Conservation (phyloP, 306 rosid species). For the Arachis stenosperma region DNA sequence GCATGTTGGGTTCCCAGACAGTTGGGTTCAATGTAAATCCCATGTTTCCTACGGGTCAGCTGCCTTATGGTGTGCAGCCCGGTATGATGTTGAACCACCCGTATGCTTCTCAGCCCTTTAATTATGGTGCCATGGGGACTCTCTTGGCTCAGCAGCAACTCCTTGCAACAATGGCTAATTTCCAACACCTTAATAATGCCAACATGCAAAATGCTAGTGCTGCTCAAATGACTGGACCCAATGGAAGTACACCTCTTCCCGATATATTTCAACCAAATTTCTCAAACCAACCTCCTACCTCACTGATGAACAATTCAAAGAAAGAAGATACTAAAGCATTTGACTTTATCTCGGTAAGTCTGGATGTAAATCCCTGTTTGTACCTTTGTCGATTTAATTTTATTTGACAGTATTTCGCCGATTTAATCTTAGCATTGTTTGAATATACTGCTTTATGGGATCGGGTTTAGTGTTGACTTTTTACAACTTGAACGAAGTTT, state of each 20-base stretch:
- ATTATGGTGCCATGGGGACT: slow-evolving; percentile 74
- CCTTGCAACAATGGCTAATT: slow-evolving; percentile 80
- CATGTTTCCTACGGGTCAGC: slow-evolving; percentile 59
- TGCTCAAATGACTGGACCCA: slow-evolving; percentile 56
- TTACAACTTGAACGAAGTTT: slow-evolving; percentile 22
- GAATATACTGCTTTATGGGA: slow-evolving; percentile 32
- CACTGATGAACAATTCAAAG: slow-evolving; percentile 73
- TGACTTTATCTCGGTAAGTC: slow-evolving; percentile 95
- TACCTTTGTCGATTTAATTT: slow-evolving; percentile 18
- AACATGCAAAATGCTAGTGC: slow-evolving; percentile 56
- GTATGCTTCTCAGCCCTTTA: slow-evolving; percentile 73
- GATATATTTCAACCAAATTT: slow-evolving; percentile 84
- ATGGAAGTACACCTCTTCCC: slow-evolving; percentile 68
- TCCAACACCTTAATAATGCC: slow-evolving; percentile 72
- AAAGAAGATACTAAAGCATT: slow-evolving; percentile 92
- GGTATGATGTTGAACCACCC: slow-evolving; percentile 76
- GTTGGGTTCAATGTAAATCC: slow-evolving; percentile 59
- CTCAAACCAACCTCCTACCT: slow-evolving; percentile 58
- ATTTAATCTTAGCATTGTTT: slow-evolving; percentile 34
- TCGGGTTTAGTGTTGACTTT: slow-evolving; percentile 4
- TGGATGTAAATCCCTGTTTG: slow-evolving; percentile 5
- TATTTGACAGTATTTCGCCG: slow-evolving; percentile 22
- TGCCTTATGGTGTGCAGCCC: slow-evolving; percentile 63
- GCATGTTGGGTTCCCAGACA: slow-evolving; percentile 63
- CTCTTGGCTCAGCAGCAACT: slow-evolving; percentile 83